Conservation (phyloP, 371 early-diverging fungal species). For the Mucor velutinosus region DNA sequence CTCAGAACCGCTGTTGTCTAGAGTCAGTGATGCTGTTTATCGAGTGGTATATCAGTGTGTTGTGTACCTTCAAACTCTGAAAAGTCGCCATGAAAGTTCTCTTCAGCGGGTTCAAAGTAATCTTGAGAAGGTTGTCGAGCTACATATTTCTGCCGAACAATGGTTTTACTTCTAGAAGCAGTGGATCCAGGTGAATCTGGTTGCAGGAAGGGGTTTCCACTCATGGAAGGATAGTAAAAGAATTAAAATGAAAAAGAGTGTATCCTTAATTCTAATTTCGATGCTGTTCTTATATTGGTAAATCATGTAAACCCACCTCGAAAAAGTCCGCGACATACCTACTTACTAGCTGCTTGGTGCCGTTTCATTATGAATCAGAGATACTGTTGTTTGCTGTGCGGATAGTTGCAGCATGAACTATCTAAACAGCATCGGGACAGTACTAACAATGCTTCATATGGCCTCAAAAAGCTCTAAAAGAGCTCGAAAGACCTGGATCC, state of each 20-base stretch:
- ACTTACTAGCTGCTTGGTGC: neutral
- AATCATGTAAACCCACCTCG: neutral
- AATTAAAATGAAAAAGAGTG: neutral
- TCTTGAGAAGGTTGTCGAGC: constrained; percentile 10
- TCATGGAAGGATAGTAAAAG: constrained; percentile 7
- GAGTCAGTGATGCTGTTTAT: neutral
- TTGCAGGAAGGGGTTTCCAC: constrained; percentile 24
- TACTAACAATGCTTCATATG: no score
- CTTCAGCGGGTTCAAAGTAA: constrained; percentile 15
- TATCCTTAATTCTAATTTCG: neutral
- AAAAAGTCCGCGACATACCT: neutral
- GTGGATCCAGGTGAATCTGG: constrained; percentile 7
- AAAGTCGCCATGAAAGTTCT: constrained; percentile 26
- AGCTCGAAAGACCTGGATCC: no score
- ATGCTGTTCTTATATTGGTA: neutral
- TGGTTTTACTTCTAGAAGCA: constrained; percentile 16
- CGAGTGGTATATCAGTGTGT: neutral
- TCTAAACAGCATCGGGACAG: no score
- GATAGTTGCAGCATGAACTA: neutral
- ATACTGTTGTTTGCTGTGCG: neutral
- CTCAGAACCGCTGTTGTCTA: constrained; percentile 35
- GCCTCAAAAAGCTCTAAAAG: no score
- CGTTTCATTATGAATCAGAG: neutral
- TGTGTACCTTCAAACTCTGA: constrained; percentile 42
- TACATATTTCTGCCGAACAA: constrained; percentile 18